A percentile compares a stretch with the other conserved stretches of the same genome.
Conservation (phyloP, 768 basidiomycete species). For the Boletus rubroflammeus region DNA sequence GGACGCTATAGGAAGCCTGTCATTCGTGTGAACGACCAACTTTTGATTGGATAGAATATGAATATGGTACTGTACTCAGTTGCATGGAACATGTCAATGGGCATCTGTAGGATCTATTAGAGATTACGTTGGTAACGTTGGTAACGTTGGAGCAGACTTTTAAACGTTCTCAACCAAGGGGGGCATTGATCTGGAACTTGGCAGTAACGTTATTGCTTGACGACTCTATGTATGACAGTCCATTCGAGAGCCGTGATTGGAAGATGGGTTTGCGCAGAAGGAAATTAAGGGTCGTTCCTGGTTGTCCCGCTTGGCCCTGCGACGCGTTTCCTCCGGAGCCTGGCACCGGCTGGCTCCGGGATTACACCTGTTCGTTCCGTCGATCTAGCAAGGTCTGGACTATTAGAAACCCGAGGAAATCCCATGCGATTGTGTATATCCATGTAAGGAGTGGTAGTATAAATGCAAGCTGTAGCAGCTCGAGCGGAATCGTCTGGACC, state of each 20-base stretch:
- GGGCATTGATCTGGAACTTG: not conserved
- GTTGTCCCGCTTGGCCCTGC: not conserved
- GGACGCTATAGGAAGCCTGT: not conserved
- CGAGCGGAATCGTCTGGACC: not conserved
- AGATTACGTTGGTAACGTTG: slow-evolving; percentile 16
- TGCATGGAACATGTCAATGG: not conserved
- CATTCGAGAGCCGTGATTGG: not conserved
- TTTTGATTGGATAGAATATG: not conserved
- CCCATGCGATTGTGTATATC: not conserved
- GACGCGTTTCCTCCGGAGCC: too few relatives aligned
- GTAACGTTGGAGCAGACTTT: slow-evolving; percentile 15
- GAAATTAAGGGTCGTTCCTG: not conserved
- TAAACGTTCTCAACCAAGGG: slow-evolving; percentile 3
- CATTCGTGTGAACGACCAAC: slow-evolving; percentile 15
- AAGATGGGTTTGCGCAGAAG: not conserved
- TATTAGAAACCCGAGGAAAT: not conserved
- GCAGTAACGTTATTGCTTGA: slow-evolving; percentile 1
- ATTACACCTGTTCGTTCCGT: too few relatives aligned
- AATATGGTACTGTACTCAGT: too few relatives aligned
- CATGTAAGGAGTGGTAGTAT: not conserved
- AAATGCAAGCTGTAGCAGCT: not conserved
- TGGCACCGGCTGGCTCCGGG: too few relatives aligned
- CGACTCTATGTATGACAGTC: not conserved
- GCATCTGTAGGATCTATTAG: not conserved
- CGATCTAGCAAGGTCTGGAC: not conserved